Base-by-base conservation (phyloP, 1,284 basidiomycete species). In the Melampsora larici-populina region DNA sequence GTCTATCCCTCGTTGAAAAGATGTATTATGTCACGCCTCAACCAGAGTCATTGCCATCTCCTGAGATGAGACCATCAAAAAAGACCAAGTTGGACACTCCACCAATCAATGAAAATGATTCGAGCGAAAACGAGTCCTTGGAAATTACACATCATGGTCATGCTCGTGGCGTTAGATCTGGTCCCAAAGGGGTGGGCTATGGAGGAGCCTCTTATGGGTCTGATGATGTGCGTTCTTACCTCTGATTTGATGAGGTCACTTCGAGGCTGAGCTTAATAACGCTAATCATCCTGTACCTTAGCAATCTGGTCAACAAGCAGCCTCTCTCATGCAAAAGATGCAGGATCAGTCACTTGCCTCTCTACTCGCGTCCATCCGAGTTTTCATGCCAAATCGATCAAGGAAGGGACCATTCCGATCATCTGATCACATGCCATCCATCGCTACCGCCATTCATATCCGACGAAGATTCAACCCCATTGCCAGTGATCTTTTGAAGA, bases 391-490 rank as follows among this genome's bases (percentile, higher is more conserved):
- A 29, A 33, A 36, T 40, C 64, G 29, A 13, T 24, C n/a, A 15
- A 33, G 36, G n/a, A 24, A 15, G 15, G 36, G 66, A 31, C 29
- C 66, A 36, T 68, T 68, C 17, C 66, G 46, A 29, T 21, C 40
- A 46, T 60, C 55, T 48, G 26, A 49, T 26, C 43, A 48, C 8
- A 49, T 62, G 21, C 40, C 43, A 26, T 62, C 70, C 36, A 51
- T 68, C 31, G 48, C 77, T 15, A 66, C 92, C 0, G 85, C 96
- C 29, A 92, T 93, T 4, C 93, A 94, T 84, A 88, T 97, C 66
- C 89, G 94, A 62, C 86, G 94, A 80, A 88, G 93, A 48, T 95
- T 95, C 85, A 93, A 92, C 81, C 90, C 90, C 81, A 88, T 96
- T 76, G 90, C 90, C 81, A 92, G 90, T 80, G 88, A 90, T 58